Evolutionary conservation across 768 basidiomycete species (phyloP).

Genomic region (Hydnum rufescens): DNA sequence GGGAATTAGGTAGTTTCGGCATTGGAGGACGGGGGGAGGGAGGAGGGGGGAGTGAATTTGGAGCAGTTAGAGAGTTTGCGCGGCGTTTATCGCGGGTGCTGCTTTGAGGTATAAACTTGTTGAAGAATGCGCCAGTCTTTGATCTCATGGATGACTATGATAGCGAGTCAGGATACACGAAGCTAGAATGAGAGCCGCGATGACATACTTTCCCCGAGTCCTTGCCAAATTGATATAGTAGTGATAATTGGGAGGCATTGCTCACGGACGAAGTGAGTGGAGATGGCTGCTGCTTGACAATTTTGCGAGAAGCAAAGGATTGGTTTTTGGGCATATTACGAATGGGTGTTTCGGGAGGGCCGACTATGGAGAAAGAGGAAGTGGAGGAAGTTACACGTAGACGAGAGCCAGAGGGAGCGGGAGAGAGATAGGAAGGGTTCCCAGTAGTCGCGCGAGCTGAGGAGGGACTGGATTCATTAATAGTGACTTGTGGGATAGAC

Average conservation of each 20-base stretch:
- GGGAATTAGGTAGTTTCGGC: not conserved
- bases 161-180: not conserved
- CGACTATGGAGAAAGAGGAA: conserved; percentile 8
- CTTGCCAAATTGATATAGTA: no score
- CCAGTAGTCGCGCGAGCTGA: not conserved
- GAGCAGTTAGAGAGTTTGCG: not conserved
- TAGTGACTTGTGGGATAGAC: conserved; percentile 11
- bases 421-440: not conserved
- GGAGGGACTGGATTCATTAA: conserved; percentile 19
- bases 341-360: not conserved
- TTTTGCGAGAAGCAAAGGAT: no score
- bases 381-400: conserved; percentile 7
- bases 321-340: conserved; percentile 1
- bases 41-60: not conserved
- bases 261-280: not conserved
- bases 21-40: not conserved
- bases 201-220: no score
- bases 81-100: conserved; percentile 27
- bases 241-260: not conserved
- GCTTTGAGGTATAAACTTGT: conserved; percentile 55
- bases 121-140: conserved; percentile 65
- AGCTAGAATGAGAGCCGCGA: conserved; percentile 23
- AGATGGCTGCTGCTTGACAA: not conserved
- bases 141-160: conserved; percentile 45
- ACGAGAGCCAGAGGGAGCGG: not conserved